Base-by-base conservation (phyloP, 225 moss, liverwort and hornwort genomes). In the Pseudoscleropodium purum region DNA sequence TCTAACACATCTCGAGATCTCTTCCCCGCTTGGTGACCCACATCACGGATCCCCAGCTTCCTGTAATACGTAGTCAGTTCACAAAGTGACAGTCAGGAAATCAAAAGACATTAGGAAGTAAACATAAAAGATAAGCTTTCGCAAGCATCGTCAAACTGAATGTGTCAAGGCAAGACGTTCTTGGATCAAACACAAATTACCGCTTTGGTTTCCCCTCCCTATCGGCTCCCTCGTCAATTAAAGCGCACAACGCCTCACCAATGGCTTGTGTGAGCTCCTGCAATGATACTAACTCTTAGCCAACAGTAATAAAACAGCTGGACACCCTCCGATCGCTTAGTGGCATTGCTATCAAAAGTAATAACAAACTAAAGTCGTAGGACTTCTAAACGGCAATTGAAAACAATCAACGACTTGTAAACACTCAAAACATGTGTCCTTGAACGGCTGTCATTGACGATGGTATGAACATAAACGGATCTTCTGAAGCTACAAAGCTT, bases 191-290 rank as follows among this genome's bases (percentile, higher is more conserved):
- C 89, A 86, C 51, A 86, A 75, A 84, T 90, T 91, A 99, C 99
- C 99, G 94, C 91, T 96, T 99, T 66, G 99, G 95, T 89, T 95
- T 94, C n/a, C 97, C 96, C 75, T 99, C 99, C 90, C 91, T 94
- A 87, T 99, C 96, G 81, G 97, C 97, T 90, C 97, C 99, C 76
- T 99, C 97, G 90, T 99, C 97, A 91, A 99, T 99, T 60, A 99
- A 93, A 89, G 94, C 94, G 95, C 99, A 99, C 84, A 99, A 91
- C 67, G 97, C 99, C 87, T 97, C 95, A 84, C 99, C 99, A 90
- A 99, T 92, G 69, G 96, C 97, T 95, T 95, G 94, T 76, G 99
- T 95, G 65, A 99, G 97, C 83, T 97, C 99, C 99, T 99, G 97
- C 94, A 90, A 90, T 57, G 74, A 82, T 85, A 87, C 57, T 39